These are phyloP conservation scores for Mycena belliarum DNA, from an alignment of 768 basidiomycete species.

Conservation along the genomic window DNA sequence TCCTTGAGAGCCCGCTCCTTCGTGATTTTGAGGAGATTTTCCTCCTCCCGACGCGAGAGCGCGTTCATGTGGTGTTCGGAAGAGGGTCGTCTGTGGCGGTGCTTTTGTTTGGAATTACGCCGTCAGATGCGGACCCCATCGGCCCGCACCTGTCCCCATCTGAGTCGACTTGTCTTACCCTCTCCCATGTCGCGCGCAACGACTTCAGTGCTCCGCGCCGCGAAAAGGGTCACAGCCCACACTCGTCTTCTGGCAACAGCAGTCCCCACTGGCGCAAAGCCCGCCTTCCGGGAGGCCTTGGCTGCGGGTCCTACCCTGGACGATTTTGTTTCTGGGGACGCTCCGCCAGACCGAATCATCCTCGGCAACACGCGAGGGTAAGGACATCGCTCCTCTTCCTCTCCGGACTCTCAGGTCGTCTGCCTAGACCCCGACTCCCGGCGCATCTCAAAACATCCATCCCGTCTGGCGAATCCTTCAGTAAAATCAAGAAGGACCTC, in stretches of 20 bases:
- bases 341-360: slow-evolving; percentile 54
- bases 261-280: slow-evolving; percentile 37
- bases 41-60: slow-evolving; percentile 86
- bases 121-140: background rate
- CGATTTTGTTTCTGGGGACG: slow-evolving; percentile 74
- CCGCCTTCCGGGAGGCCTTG: slow-evolving; percentile 53
- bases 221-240: slow-evolving; percentile 23
- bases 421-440: slow-evolving; percentile 77
- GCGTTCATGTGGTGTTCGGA: slow-evolving; percentile 62
- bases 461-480: slow-evolving; percentile 85
- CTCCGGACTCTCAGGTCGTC: background rate
- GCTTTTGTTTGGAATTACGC: too few species aligned
- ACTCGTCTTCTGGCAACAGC: slow-evolving; percentile 50
- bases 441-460: slow-evolving; percentile 89
- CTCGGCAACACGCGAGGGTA: slow-evolving; percentile 74
- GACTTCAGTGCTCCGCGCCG: slow-evolving; percentile 11
- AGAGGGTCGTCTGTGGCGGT: slow-evolving; percentile 4
- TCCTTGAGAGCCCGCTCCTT: slow-evolving; percentile 79
- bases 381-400: slow-evolving; percentile 20
- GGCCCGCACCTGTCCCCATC: background rate
- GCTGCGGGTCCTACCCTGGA: slow-evolving; percentile 73
- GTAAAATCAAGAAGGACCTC: slow-evolving; percentile 92
- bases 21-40: slow-evolving; percentile 78
- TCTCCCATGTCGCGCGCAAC: slow-evolving; percentile 8
- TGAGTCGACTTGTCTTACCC: background rate